Conservation (phyloP, 441 rosid species). For the Macaranga tanarius region DNA sequence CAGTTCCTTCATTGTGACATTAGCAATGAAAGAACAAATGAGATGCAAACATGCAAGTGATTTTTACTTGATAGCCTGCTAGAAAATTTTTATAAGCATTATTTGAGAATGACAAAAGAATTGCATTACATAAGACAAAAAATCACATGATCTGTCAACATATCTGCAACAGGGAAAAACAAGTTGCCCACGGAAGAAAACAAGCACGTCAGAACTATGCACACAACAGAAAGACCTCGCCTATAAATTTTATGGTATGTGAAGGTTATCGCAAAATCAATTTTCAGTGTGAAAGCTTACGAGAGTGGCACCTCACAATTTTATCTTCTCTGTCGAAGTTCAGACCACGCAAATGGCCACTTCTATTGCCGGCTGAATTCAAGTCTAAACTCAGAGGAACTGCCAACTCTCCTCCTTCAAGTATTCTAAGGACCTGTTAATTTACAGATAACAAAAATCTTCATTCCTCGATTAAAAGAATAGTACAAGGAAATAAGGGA, state of each 20-base stretch:
- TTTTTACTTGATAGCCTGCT: background rate
- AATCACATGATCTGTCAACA: background rate
- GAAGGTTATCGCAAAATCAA: constrained; percentile 10
- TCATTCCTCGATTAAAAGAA: background rate
- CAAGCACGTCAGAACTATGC: constrained; percentile 10
- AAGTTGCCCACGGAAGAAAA: background rate
- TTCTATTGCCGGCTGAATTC: constrained; percentile 57
- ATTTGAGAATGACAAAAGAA: background rate
- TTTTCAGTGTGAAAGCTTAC: constrained; percentile 58
- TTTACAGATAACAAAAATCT: constrained; percentile 9
- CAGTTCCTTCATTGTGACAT: constrained; percentile 10
- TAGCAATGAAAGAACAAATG: constrained; percentile 1
- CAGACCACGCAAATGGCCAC: constrained; percentile 55
- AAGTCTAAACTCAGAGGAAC: constrained; percentile 47
- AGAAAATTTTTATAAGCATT: background rate
- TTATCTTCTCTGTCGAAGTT: constrained; percentile 33
- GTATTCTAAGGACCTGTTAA: constrained; percentile 57
- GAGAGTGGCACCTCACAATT: constrained; percentile 41
- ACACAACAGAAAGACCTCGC: constrained; percentile 8
- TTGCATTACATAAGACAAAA: background rate
- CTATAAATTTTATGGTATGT: background rate
- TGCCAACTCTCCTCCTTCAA: constrained; percentile 55
- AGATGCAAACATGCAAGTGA: background rate
- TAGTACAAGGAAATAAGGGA: background rate
- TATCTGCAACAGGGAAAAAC: constrained; percentile 6